Percentiles rank a stretch among this genome's conserved stretches.
These are phyloP conservation scores for Pleoardoris graminearum DNA, from an alignment of 2,329 filamentous ascomycete genomes.

Conservation along the genomic window DNA sequence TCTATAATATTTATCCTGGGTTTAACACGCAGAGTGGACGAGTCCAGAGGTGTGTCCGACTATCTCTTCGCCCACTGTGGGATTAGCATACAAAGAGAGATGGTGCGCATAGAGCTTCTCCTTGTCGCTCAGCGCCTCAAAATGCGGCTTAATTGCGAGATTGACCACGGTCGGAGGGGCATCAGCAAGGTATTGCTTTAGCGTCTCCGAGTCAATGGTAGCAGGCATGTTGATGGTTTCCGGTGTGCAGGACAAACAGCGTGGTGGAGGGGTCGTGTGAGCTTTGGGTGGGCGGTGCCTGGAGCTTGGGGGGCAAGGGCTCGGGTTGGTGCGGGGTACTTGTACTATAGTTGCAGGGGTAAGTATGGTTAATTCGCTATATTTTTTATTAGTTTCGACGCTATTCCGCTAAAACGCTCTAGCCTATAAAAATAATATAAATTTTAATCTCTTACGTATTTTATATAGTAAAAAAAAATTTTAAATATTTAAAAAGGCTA, in stretches of 20 bases:
- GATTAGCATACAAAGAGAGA: slow-evolving; percentile 40
- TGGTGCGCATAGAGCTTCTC: slow-evolving; percentile 90
- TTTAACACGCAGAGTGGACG: too few relatives aligned
- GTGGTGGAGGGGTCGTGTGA: not conserved
- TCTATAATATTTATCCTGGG: too few relatives aligned
- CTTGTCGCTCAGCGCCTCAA: slow-evolving; percentile 72
- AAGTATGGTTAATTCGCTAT: too few relatives aligned
- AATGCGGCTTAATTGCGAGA: slow-evolving; percentile 90
- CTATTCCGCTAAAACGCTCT: too few relatives aligned
- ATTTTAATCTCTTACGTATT: too few relatives aligned
- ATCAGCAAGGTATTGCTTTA: slow-evolving; percentile 83
- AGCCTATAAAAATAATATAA: too few relatives aligned
- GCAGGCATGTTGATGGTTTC: slow-evolving; percentile 23
- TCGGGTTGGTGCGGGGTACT: slow-evolving; percentile 14
- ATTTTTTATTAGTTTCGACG: too few relatives aligned
- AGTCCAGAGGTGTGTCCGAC: too few relatives aligned
- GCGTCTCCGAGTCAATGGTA: slow-evolving; percentile 49
- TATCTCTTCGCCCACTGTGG: too few relatives aligned
- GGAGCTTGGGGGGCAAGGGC: slow-evolving; percentile 5
- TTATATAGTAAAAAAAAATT: too few relatives aligned
- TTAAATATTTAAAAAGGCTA: too few relatives aligned
- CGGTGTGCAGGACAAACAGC: not conserved
- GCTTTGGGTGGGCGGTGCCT: slow-evolving; percentile 9
- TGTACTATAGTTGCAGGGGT: too few relatives aligned
- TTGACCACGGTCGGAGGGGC: slow-evolving; percentile 85